phyloP scores from a whole-genome alignment of 805 yeast species.

The Schizosaccharomyces lindneri region DNA sequence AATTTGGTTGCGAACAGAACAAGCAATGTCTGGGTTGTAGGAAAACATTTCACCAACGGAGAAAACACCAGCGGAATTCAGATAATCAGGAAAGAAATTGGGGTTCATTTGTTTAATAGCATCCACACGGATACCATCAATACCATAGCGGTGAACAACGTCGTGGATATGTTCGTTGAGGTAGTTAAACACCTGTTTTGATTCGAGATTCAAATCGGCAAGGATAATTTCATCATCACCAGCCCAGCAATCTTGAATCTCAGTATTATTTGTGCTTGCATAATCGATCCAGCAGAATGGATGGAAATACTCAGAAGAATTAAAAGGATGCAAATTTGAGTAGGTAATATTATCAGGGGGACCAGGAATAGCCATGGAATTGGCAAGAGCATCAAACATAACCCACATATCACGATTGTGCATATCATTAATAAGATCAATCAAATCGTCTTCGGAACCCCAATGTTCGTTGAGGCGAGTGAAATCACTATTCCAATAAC shows the following conservation, averaged over 20 bases:
- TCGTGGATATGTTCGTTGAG: slow-evolving; percentile 1
- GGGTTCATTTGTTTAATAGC: slow-evolving; percentile 3
- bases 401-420: slow-evolving; percentile 4
- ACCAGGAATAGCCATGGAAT: slow-evolving; percentile 1
- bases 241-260: slow-evolving; percentile 3
- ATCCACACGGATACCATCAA: slow-evolving; percentile 5
- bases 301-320: slow-evolving; percentile 1
- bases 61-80: slow-evolving; percentile 1
- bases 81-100: neutral
- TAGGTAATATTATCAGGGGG: neutral
- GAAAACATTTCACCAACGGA: slow-evolving; percentile 2
- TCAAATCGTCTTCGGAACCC: slow-evolving; percentile 2
- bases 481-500: slow-evolving; percentile 1
- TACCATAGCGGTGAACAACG: neutral
- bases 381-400: slow-evolving; percentile 4
- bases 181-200: neutral
- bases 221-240: slow-evolving; percentile 2
- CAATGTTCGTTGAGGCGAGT: neutral
- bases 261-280: neutral
- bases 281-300: slow-evolving; percentile 1
- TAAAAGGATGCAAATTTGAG: slow-evolving; percentile 1
- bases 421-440: neutral
- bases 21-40: neutral
- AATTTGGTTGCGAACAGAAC: slow-evolving; percentile 2
- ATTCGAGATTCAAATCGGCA: slow-evolving; percentile 1